A percentile compares a stretch with the other conserved stretches of the same genome.
Conservation (phyloP, 176 grass and related monocot species). For the Miscanthus lutarioriparius region DNA sequence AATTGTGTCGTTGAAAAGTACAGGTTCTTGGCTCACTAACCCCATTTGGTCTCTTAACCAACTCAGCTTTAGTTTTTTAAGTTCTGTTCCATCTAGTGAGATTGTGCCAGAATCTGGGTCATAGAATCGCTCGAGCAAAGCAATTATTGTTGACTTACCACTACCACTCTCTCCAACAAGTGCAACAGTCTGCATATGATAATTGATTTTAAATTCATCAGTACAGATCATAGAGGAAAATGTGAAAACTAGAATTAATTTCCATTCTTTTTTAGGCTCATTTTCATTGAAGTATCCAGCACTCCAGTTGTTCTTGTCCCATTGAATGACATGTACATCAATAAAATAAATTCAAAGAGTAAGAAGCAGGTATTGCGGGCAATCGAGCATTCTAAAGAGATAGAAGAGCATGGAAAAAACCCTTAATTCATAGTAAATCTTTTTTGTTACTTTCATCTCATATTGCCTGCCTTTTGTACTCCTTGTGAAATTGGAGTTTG, state of each 20-base stretch:
- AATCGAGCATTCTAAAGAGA: background rate
- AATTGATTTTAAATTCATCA: constrained; percentile 6
- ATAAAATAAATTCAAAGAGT: background rate
- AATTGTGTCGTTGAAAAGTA: constrained; percentile 60
- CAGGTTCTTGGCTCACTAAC: constrained; percentile 65
- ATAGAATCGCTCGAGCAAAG: constrained; percentile 70
- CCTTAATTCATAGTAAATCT: background rate
- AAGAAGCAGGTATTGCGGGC: background rate
- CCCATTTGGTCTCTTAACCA: constrained; percentile 72
- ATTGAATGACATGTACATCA: constrained; percentile 1
- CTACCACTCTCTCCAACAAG: constrained; percentile 80
- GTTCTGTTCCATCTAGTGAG: constrained; percentile 48
- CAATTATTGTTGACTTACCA: constrained; percentile 70
- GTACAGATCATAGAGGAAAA: background rate
- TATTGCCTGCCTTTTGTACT: background rate
- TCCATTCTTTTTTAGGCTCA: background rate
- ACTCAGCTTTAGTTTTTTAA: constrained; percentile 41
- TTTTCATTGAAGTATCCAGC: constrained; percentile 7
- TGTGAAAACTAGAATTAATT: constrained; percentile 5
- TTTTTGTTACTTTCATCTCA: constrained; percentile 4
- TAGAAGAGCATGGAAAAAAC: background rate
- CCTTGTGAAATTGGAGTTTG: constrained; percentile 6
- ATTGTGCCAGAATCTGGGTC: constrained; percentile 57
- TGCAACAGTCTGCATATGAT: constrained; percentile 48
- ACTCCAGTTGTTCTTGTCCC: background rate